These are phyloP conservation scores for Grosmannia clavigera DNA, from an alignment of 2,329 filamentous ascomycete genomes.

Conservation along the genomic window DNA sequence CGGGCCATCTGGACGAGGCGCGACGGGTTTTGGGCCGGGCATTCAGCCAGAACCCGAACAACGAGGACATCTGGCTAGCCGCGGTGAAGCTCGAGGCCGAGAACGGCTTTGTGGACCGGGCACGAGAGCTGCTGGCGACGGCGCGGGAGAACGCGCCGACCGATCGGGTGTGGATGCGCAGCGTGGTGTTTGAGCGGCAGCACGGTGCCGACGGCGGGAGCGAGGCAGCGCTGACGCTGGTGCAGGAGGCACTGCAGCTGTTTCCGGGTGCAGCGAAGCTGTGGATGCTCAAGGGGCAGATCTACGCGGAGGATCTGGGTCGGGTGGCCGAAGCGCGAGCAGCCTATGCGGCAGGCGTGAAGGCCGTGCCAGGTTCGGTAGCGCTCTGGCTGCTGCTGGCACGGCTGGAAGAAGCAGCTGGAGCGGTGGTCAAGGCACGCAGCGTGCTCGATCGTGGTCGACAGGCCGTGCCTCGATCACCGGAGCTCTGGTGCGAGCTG, in stretches of 20 bases:
- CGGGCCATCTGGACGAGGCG: conserved; percentile 77
- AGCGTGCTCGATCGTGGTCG: conserved; percentile 87
- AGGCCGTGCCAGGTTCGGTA: conserved; percentile 72
- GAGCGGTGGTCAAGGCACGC: conserved; percentile 79
- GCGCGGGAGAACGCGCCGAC: conserved; percentile 84
- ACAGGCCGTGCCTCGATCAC: conserved; percentile 72
- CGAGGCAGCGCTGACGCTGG: conserved; percentile 74
- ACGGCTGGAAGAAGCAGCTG: conserved; percentile 73
- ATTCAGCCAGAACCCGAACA: conserved; percentile 91
- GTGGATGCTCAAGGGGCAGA: conserved; percentile 98
- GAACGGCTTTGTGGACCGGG: conserved; percentile 69
- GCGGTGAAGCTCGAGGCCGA: conserved; percentile 95
- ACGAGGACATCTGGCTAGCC: conserved; percentile 95
- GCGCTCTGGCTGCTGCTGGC: conserved; percentile 83
- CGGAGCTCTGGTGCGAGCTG: conserved; percentile 85
- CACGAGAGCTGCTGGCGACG: conserved; percentile 66
- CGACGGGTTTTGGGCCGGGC: conserved; percentile 74
- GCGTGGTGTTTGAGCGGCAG: conserved; percentile 83
- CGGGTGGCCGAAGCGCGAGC: conserved; percentile 78
- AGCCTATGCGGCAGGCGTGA: conserved; percentile 77
- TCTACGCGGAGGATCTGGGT: conserved; percentile 67
- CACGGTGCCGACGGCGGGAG: conserved; percentile 46
- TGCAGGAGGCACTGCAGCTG: conserved; percentile 71
- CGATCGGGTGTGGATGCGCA: conserved; percentile 95
- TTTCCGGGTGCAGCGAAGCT: conserved; percentile 82